Conservation (phyloP, 75 land plant species). For the Azolla pinnata region DNA sequence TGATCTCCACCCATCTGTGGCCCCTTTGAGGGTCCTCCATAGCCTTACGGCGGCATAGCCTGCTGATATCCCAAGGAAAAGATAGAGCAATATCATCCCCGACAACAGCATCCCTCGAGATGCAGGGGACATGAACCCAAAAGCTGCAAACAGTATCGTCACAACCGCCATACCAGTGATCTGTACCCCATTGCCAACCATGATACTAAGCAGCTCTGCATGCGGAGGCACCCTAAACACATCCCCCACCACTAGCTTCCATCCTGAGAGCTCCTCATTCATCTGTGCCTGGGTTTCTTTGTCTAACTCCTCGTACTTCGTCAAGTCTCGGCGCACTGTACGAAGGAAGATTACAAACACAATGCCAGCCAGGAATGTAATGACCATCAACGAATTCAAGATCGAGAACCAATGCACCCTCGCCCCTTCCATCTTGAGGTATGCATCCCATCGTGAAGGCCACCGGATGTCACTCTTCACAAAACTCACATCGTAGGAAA, state of each 20-base stretch:
- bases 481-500: constrained; percentile 63
- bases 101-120: constrained; percentile 76
- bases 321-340: constrained; percentile 72
- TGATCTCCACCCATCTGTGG: constrained; percentile 54
- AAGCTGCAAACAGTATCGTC: constrained; percentile 74
- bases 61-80: constrained; percentile 63
- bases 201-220: constrained; percentile 53
- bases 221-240: constrained; percentile 64
- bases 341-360: constrained; percentile 81
- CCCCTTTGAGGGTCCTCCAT: constrained; percentile 66
- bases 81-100: constrained; percentile 72
- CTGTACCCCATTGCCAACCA: constrained; percentile 87
- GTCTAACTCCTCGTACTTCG: constrained; percentile 82
- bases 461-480: constrained; percentile 63
- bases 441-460: constrained; percentile 91
- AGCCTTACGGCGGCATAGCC: constrained; percentile 66
- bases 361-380: constrained; percentile 80
- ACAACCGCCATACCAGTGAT: constrained; percentile 74
- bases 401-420: constrained; percentile 90
- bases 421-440: constrained; percentile 83
- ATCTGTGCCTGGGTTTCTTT: constrained; percentile 89
- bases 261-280: constrained; percentile 89
- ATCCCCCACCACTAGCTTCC: constrained; percentile 91
- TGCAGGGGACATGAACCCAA: constrained; percentile 93
- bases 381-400: constrained; percentile 79